Percentiles rank a stretch among this genome's conserved stretches.
phyloP scores from a whole-genome alignment of 306 rosid genomes.

The Dalbergia cultrata region DNA sequence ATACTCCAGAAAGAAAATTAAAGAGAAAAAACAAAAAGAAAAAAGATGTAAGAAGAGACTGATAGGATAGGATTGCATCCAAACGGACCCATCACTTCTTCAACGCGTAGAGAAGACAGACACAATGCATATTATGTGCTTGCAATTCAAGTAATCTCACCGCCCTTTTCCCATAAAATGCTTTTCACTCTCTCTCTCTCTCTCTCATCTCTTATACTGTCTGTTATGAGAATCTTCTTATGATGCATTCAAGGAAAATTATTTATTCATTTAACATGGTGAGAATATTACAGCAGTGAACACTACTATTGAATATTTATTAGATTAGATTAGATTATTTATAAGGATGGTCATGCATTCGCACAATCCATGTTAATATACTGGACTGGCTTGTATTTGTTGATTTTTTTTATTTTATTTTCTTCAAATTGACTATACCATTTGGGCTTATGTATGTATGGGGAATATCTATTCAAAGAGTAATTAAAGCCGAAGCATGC shows the following conservation, averaged over 20 bases:
- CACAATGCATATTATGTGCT: conserved; percentile 38
- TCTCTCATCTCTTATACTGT: not conserved
- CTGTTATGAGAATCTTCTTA: not conserved
- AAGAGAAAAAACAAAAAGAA: not conserved
- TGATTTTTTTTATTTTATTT: not conserved
- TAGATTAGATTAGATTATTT: too few species aligned
- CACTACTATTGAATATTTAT: not conserved
- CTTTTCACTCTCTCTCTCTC: not conserved
- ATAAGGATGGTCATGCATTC: too few species aligned
- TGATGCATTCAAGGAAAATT: not conserved
- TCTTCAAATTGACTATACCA: not conserved
- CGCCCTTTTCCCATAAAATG: conserved; percentile 37
- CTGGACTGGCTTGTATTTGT: not conserved
- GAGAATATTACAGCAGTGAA: not conserved
- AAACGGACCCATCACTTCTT: conserved; percentile 49
- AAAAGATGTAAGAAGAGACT: conserved; percentile 37
- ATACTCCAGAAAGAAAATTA: too few species aligned
- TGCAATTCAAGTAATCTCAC: conserved; percentile 41
- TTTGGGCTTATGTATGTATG: not conserved
- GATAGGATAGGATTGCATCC: conserved; percentile 49
- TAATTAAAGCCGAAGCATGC: not conserved
- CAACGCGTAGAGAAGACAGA: conserved; percentile 41
- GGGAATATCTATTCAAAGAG: not conserved
- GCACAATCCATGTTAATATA: too few species aligned
- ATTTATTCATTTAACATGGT: not conserved